Evolutionary conservation across 1,284 basidiomycete genomes (phyloP).

Genomic region (Moesziomyces sp.): DNA sequence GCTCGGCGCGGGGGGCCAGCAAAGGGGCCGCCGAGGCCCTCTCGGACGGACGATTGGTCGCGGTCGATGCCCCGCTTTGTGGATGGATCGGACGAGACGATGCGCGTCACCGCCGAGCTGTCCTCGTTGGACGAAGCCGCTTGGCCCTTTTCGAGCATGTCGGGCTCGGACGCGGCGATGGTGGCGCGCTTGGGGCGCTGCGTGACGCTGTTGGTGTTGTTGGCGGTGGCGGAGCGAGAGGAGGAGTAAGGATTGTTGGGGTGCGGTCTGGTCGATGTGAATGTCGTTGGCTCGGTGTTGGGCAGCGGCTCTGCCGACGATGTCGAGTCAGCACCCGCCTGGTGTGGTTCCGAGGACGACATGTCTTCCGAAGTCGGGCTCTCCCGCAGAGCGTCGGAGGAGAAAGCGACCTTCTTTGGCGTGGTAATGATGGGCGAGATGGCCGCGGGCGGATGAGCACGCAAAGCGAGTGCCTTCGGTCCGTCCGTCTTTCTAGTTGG

Average conservation of each 20-base stretch:
- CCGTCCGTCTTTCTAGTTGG: no score
- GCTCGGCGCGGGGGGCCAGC: slow-evolving; percentile 47
- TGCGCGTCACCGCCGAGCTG: slow-evolving; percentile 25
- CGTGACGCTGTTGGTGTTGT: slow-evolving; percentile 21
- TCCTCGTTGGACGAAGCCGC: slow-evolving; percentile 25
- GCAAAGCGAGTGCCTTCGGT: no score
- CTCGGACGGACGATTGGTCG: slow-evolving; percentile 31
- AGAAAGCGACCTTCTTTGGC: slow-evolving; percentile 20
- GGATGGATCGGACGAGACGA: slow-evolving; percentile 18
- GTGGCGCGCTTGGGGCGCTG: slow-evolving; percentile 47
- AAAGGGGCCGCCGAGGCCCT: slow-evolving; percentile 45
- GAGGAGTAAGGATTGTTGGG: slow-evolving; percentile 21
- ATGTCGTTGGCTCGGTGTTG: slow-evolving; percentile 2
- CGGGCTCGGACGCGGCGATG: slow-evolving; percentile 35
- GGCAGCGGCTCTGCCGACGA: slow-evolving; percentile 2
- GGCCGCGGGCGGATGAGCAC: background rate
- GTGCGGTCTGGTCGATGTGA: slow-evolving; percentile 3
- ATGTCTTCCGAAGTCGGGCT: slow-evolving; percentile 8
- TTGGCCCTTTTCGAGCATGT: slow-evolving; percentile 47
- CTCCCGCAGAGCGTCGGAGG: slow-evolving; percentile 5
- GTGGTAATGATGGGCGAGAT: slow-evolving; percentile 10
- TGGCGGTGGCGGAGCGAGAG: slow-evolving; percentile 7
- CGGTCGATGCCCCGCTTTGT: slow-evolving; percentile 23
- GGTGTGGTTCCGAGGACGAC: slow-evolving; percentile 13
- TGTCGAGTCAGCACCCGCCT: background rate